Evolutionary conservation across 345 rosid genomes (phyloP), one percentile per base, ranked within the genome.

Genomic region (Sapria himalayana): DNA sequence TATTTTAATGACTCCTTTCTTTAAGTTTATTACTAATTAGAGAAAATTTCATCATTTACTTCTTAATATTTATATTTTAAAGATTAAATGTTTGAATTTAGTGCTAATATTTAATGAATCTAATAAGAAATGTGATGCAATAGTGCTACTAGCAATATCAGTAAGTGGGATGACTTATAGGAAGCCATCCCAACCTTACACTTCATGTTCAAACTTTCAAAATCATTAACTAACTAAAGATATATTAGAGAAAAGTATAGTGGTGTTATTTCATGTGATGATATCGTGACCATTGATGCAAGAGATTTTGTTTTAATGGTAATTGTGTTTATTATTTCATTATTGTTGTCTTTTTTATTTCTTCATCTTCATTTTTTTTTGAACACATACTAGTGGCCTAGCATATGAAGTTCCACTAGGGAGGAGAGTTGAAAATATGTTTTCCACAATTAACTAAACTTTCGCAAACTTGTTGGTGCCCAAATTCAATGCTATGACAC

Each of bases 1-100:
- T 86, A 77, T 55, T 85, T 85, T 62, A 93, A 85, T 29, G 94
- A 81, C 49, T 85, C 93, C 77, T 85, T 81, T 36, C 93, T 85
- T 44, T 70, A 71, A 91, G 96, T 78, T n/a, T n/a, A n/a, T n/a
- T n/a, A n/a, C n/a, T n/a, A n/a, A n/a, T n/a, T n/a, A n/a, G n/a
- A n/a, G n/a, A n/a, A n/a, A n/a, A n/a, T n/a, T n/a, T n/a, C n/a
- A n/a, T n/a, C n/a, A n/a, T n/a, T n/a, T n/a, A n/a, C n/a, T n/a
- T n/a, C n/a, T n/a, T n/a, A n/a, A n/a, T n/a, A n/a, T n/a, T n/a
- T n/a, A n/a, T n/a, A n/a, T n/a, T n/a, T n/a, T n/a, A n/a, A n/a
- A n/a, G n/a, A n/a, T n/a, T n/a, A n/a, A n/a, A n/a, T n/a, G n/a
- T n/a, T n/a, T n/a, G n/a, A n/a, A n/a, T n/a, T n/a, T n/a, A n/a